A percentile compares a stretch with the other conserved stretches of the same genome.
These are phyloP conservation scores for Colletotrichum sp. DNA, from an alignment of 2,329 filamentous ascomycete species.

Conservation along the genomic window DNA sequence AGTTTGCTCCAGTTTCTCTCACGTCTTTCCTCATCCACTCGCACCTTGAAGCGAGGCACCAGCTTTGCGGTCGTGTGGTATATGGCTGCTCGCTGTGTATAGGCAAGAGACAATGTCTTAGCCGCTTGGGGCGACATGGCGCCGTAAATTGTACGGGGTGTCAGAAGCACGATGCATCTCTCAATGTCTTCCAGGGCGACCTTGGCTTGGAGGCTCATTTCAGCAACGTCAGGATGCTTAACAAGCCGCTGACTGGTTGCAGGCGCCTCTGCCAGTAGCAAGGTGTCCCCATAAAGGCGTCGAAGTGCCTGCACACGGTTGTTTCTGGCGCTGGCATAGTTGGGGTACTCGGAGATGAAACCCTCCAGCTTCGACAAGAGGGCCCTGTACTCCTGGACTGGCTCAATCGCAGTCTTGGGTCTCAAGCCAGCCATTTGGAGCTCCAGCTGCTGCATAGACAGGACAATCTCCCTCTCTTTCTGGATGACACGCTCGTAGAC, in stretches of 20 bases:
- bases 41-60: conserved; percentile 36
- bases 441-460: conserved; percentile 60
- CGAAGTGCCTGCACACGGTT: conserved; percentile 75
- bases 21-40: conserved; percentile 41
- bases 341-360: conserved; percentile 63
- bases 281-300: conserved; percentile 65
- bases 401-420: conserved; percentile 39
- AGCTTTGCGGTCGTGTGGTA: conserved; percentile 65
- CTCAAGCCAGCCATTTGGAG: conserved; percentile 51
- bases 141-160: conserved; percentile 53
- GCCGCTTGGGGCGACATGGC: conserved; percentile 68
- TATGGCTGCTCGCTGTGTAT: conserved; percentile 73
- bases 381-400: conserved; percentile 49
- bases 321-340: conserved; percentile 75
- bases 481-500: conserved; percentile 57
- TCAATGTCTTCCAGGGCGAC: conserved; percentile 59
- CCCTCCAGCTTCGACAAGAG: conserved; percentile 55
- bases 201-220: conserved; percentile 43
- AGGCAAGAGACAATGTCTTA: conserved; percentile 70
- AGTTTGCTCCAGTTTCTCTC: conserved; percentile 57
- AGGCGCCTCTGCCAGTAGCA: conserved; percentile 50
- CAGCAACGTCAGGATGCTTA: conserved; percentile 36
- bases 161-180: conserved; percentile 62
- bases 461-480: conserved; percentile 59
- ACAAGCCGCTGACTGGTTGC: conserved; percentile 47